Conservation (phyloP, 306 rosid genomes). For the Carpinus fangiana region DNA sequence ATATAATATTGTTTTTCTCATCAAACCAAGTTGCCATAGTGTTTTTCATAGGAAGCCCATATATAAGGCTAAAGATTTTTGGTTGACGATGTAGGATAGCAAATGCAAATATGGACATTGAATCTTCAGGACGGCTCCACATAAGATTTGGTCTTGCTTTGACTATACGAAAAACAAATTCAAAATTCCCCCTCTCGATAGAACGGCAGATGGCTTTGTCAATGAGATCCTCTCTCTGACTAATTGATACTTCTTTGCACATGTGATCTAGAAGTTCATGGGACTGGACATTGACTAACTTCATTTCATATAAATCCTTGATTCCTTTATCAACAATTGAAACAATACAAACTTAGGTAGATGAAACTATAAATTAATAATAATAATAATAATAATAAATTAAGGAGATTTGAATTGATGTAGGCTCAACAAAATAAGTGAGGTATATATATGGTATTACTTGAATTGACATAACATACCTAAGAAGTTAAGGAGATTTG, state of each 20-base stretch:
- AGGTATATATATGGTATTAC: background rate
- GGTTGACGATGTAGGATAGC: no score
- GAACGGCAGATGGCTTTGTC: background rate
- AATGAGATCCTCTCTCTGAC: rapidly evolving
- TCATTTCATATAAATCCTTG: background rate
- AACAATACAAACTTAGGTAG: background rate
- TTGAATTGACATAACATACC: background rate
- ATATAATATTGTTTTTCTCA: no score
- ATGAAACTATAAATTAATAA: background rate
- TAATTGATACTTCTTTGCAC: background rate
- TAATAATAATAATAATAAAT: no score
- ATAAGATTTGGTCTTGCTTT: background rate
- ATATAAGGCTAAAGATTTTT: no score
- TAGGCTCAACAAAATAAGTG: no score
- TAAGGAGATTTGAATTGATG: background rate
- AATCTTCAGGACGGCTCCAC: no score
- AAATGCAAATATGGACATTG: no score
- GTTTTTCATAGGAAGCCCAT: no score
- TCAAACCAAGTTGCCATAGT: no score
- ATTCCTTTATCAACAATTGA: background rate
- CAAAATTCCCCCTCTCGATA: background rate
- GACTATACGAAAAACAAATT: no score
- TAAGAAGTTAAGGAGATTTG: no score
- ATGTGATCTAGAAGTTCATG: background rate
- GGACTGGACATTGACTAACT: background rate